These are phyloP conservation scores for Trypanosoma caninum DNA, from an alignment of 208 protist species.

Conservation along the genomic window DNA sequence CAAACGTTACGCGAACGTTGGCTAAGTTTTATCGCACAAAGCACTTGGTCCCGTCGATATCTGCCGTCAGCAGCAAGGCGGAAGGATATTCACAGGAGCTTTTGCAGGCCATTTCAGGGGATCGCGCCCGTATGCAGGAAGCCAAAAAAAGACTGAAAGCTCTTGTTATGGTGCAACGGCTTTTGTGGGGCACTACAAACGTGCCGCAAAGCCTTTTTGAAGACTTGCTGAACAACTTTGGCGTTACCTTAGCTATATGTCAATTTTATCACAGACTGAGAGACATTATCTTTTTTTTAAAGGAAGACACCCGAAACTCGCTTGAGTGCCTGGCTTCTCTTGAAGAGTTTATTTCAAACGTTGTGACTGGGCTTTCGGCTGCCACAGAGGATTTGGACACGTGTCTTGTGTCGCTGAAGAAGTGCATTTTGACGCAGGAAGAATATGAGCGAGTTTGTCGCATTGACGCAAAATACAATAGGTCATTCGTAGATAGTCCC, in stretches of 20 bases:
- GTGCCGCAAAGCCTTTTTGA: conserved; percentile 8
- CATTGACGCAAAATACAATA: conserved; percentile 9
- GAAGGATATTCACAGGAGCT: conserved; percentile 7
- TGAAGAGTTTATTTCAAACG: conserved; percentile 19
- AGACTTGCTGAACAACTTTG: conserved; percentile 8
- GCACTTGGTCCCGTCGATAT: neutral
- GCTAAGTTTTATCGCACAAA: conserved; percentile 22
- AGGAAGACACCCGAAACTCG: conserved; percentile 8
- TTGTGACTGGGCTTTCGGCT: conserved; percentile 24
- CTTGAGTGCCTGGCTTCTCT: conserved; percentile 16
- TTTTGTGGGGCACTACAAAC: conserved; percentile 16
- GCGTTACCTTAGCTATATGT: conserved; percentile 21
- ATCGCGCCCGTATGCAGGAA: conserved; percentile 10
- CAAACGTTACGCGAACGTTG: conserved; percentile 18
- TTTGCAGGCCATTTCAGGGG: conserved; percentile 11
- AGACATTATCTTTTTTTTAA: conserved; percentile 18
- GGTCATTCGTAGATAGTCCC: conserved; percentile 1
- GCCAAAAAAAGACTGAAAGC: conserved; percentile 6
- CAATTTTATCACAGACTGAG: conserved; percentile 24
- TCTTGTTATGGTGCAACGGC: conserved; percentile 8
- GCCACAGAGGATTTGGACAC: conserved; percentile 24
- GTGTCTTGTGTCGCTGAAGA: conserved; percentile 22
- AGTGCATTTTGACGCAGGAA: conserved; percentile 20
- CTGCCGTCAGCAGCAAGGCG: neutral
- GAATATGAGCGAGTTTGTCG: conserved; percentile 18